A percentile compares a stretch with the other conserved stretches of the same genome.
phyloP scores from a whole-genome alignment of 257 asterid genomes.

The Solanum sitiens region DNA sequence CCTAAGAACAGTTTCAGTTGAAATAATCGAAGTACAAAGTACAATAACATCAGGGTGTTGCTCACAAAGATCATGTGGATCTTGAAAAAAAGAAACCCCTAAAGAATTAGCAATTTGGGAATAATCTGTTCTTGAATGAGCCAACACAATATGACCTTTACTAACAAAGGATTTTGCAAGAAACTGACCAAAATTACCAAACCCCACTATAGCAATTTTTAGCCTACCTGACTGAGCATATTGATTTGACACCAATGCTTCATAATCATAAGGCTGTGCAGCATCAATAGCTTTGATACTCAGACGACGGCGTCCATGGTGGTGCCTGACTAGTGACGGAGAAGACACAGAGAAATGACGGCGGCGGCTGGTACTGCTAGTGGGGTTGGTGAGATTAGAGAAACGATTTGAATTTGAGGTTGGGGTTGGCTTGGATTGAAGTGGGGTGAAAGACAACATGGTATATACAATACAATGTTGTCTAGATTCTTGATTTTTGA shows the following conservation, averaged over 20 bases:
- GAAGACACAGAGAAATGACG: not conserved
- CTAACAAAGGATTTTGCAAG: constrained; percentile 52
- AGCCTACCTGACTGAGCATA: constrained; percentile 39
- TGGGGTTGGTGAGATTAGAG: not conserved
- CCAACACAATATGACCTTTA: constrained; percentile 53
- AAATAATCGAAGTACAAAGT: constrained; percentile 52
- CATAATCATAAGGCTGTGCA: constrained; percentile 65
- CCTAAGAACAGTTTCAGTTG: constrained; percentile 47
- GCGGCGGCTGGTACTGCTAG: not conserved
- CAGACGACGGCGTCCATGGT: constrained; percentile 5
- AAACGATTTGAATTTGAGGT: constrained; percentile 3
- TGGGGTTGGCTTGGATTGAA: constrained; percentile 16
- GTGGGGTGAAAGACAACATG: constrained; percentile 31
- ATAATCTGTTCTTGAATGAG: constrained; percentile 49
- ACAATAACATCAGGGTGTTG: constrained; percentile 65
- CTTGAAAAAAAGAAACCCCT: constrained; percentile 47
- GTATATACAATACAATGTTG: not conserved
- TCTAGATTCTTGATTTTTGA: not conserved
- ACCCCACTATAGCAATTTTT: constrained; percentile 56
- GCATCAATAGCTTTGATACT: constrained; percentile 56
- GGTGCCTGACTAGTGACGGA: not conserved
- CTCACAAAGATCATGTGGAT: constrained; percentile 64
- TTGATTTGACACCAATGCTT: constrained; percentile 27
- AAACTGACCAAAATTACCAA: constrained; percentile 77
- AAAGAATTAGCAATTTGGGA: constrained; percentile 28